Percentiles rank a stretch among this genome's conserved stretches.
Conservation (phyloP, 768 basidiomycete species). For the Neoboletus subvelutipes region DNA sequence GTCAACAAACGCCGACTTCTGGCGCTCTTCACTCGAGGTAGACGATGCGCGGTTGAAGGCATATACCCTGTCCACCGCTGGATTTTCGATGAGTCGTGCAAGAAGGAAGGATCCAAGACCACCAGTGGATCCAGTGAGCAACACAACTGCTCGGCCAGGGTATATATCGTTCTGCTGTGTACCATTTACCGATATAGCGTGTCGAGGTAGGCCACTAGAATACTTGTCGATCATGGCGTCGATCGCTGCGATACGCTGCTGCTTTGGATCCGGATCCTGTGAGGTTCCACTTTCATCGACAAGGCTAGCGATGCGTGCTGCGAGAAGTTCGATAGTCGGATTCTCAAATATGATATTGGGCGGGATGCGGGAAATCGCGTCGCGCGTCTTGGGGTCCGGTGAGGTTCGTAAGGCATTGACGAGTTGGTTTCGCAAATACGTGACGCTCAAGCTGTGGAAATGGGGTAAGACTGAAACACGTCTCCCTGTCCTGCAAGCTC, state of each 20-base stretch:
- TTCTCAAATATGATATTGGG: constrained; percentile 35
- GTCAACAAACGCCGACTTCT: constrained; percentile 34
- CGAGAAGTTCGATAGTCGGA: constrained; percentile 33
- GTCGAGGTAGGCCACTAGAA: not conserved
- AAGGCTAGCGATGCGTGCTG: constrained; percentile 6
- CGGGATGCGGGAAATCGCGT: constrained; percentile 23
- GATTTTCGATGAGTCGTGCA: constrained; percentile 25
- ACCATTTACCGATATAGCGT: not conserved
- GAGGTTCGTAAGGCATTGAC: constrained; percentile 23
- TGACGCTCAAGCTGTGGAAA: constrained; percentile 21
- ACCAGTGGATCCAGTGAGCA: constrained; percentile 44
- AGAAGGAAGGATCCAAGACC: constrained; percentile 40
- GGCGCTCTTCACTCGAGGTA: constrained; percentile 23
- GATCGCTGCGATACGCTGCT: constrained; percentile 21
- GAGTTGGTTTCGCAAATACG: constrained; percentile 16
- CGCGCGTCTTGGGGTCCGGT: constrained; percentile 18
- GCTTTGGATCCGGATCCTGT: not conserved
- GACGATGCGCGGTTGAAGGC: constrained; percentile 31
- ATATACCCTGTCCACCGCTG: constrained; percentile 30
- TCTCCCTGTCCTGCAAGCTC: not conserved
- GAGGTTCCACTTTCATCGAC: not conserved
- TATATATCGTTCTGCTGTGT: not conserved
- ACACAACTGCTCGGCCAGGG: not conserved
- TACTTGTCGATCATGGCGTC: constrained; percentile 29
- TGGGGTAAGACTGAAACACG: not conserved